Base-by-base conservation (phyloP, 306 rosid genomes). In the Casuarina glauca region DNA sequence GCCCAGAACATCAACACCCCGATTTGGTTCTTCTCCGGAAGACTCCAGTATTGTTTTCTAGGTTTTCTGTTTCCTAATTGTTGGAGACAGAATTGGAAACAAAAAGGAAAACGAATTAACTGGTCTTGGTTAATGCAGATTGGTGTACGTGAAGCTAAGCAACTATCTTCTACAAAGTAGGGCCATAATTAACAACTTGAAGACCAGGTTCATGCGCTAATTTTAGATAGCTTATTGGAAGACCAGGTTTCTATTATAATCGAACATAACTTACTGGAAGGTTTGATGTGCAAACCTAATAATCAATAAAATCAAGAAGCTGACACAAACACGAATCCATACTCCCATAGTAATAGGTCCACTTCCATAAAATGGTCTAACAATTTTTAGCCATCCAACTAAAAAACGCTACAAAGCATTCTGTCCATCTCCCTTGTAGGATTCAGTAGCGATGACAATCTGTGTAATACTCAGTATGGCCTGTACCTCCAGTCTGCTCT, bases 401-500 rank as follows among this genome's bases (percentile, higher is more conserved):
- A 35, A 35, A 16, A 66, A 16, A 64, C 4, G 42, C 82, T 53
- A 51, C 78, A 64, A 61, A 20, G 9, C 48, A 63, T 61, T 61
- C 57, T 4, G 43, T 58, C n/a, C 50, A 53, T 79, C 68, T 19
- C 61, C 60, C 80, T 36, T 26, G 16, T 58, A 20, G 50, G 69
- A 77, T 76, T 20, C 43, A 44, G 9, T 78, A 39, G 73, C 82
- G 62, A 74, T 38, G 72, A 9, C 81, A 67, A 42, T 4, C 17
- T 43, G 11, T 10, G 69, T 72, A 17, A 5, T 62, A 64, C 62
- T 76, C 67, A 93, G 87, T 96, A 96, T 66, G 99, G 99, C 84
- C 98, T 86, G 79, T 96, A 93, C 91, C 99, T 89, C 97, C 97
- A 91, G 82, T 96, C 98, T 70, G 91, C 80, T 86, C 97, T 96